These are phyloP conservation scores for Xylaria sp. DNA, from an alignment of 2,329 filamentous ascomycete species.

Conservation along the genomic window DNA sequence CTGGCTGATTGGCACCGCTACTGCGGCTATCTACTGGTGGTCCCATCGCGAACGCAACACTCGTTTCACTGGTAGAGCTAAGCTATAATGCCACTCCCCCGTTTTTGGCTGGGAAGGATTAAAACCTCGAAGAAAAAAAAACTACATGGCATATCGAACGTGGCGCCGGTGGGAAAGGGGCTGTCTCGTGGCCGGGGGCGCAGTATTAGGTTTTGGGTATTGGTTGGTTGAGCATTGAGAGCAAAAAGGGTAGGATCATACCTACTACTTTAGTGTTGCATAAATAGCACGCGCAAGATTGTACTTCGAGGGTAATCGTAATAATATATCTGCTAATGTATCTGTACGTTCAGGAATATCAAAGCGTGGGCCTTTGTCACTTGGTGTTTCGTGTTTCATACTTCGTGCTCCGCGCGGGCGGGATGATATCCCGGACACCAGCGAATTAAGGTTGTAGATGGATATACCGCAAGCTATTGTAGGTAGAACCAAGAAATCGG, in stretches of 20 bases:
- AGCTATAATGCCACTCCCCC: slow-evolving; percentile 49
- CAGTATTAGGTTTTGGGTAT: not conserved
- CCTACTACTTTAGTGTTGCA: slow-evolving; percentile 6
- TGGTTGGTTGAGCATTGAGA: not conserved
- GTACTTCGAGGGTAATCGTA: slow-evolving; percentile 13
- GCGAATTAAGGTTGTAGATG: not conserved
- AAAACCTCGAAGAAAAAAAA: not conserved
- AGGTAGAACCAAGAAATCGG: not conserved
- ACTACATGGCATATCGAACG: not conserved
- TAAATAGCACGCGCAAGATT: not conserved
- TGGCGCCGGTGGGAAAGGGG: not conserved
- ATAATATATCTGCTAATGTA: slow-evolving; percentile 11
- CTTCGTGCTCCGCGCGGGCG: not conserved
- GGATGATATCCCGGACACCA: no score
- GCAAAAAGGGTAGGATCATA: slow-evolving; percentile 3
- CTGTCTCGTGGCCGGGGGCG: not conserved
- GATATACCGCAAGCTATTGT: not conserved
- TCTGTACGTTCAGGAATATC: not conserved
- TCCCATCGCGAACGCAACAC: slow-evolving; percentile 62
- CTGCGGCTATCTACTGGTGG: slow-evolving; percentile 68
- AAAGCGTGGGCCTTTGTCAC: not conserved
- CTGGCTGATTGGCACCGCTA: slow-evolving; percentile 74
- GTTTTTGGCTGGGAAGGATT: slow-evolving; percentile 39
- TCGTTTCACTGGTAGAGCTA: slow-evolving; percentile 69
- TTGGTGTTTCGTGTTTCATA: not conserved